A percentile compares a stretch with the other conserved stretches of the same genome.
Evolutionary conservation across 345 rosid genomes (phyloP).

Genomic region (Camelina sativa): DNA sequence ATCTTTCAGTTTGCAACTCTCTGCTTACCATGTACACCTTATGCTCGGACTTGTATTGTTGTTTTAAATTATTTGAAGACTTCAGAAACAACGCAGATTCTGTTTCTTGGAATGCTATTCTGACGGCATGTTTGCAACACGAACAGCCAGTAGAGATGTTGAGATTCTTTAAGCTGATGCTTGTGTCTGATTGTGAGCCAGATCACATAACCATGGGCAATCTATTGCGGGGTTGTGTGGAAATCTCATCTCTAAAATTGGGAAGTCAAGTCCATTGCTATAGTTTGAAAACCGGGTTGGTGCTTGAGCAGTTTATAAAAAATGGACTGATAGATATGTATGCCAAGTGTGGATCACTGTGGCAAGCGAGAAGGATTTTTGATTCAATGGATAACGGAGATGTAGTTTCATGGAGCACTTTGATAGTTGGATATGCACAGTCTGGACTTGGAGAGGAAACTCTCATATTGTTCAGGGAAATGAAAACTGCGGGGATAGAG

Average conservation of each 20-base stretch:
- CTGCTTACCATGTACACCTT: slow-evolving; percentile 64
- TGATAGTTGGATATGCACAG: slow-evolving; percentile 78
- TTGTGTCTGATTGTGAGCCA: slow-evolving; percentile 51
- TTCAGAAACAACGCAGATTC: slow-evolving; percentile 53
- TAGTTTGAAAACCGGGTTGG: slow-evolving; percentile 55
- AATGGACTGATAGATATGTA: slow-evolving; percentile 80
- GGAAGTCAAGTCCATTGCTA: slow-evolving; percentile 70
- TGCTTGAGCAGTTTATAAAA: slow-evolving; percentile 49
- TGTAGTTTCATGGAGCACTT: slow-evolving; percentile 76
- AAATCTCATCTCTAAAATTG: slow-evolving; percentile 65
- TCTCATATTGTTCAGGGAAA: slow-evolving; percentile 56
- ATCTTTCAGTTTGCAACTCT: slow-evolving; percentile 57
- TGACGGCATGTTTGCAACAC: slow-evolving; percentile 67
- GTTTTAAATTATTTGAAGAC: slow-evolving; percentile 59
- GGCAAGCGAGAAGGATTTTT: slow-evolving; percentile 54
- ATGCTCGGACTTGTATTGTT: slow-evolving; percentile 51
- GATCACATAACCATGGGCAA: slow-evolving; percentile 60
- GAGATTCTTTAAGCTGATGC: slow-evolving; percentile 60
- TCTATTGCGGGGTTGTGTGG: slow-evolving; percentile 63
- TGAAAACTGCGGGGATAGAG: slow-evolving; percentile 53
- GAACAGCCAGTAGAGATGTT: slow-evolving; percentile 57
- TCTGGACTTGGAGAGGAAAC: slow-evolving; percentile 77
- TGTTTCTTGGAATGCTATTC: slow-evolving; percentile 76
- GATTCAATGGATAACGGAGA: slow-evolving; percentile 57
- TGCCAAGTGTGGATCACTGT: slow-evolving; percentile 71